Evolutionary conservation across 805 yeast genomes (phyloP).

Genomic region (Candida piceae): DNA sequence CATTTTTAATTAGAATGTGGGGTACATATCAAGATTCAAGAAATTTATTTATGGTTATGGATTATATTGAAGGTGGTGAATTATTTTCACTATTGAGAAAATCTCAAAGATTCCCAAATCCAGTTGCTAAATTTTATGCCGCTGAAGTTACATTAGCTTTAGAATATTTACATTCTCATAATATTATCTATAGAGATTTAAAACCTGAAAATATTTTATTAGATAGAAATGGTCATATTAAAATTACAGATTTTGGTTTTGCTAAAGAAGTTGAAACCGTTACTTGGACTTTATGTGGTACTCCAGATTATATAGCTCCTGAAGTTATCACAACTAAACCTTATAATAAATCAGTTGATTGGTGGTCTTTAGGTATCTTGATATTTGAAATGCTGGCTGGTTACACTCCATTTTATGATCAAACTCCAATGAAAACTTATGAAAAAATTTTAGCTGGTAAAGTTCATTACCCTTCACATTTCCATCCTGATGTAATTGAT

Average conservation of each 20-base stretch:
- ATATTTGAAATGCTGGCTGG: conserved; percentile 61
- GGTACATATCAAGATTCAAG: conserved; percentile 59
- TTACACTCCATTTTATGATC: conserved; percentile 58
- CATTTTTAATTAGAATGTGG: conserved; percentile 60
- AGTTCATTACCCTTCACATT: conserved; percentile 46
- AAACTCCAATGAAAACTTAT: conserved; percentile 59
- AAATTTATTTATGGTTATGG: conserved; percentile 59
- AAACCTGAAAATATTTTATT: conserved; percentile 57
- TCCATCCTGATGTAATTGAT: conserved; percentile 51
- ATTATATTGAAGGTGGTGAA: conserved; percentile 62
- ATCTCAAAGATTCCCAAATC: conserved; percentile 56
- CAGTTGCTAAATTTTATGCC: conserved; percentile 59
- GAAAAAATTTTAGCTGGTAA: conserved; percentile 54
- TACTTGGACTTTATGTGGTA: conserved; percentile 59
- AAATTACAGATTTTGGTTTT: conserved; percentile 58
- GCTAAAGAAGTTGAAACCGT: conserved; percentile 58
- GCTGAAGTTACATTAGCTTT: conserved; percentile 57
- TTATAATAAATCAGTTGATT: conserved; percentile 57
- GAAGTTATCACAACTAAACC: conserved; percentile 63
- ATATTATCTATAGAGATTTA: conserved; percentile 55
- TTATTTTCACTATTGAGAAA: conserved; percentile 50
- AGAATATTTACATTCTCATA: conserved; percentile 54
- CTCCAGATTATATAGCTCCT: conserved; percentile 62
- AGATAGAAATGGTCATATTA: conserved; percentile 56
- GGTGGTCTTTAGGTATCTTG: conserved; percentile 62